Percentiles rank a stretch among this genome's conserved stretches.
Conservation (phyloP, 1,284 basidiomycete species). For the Ustilago shanxiensis region DNA sequence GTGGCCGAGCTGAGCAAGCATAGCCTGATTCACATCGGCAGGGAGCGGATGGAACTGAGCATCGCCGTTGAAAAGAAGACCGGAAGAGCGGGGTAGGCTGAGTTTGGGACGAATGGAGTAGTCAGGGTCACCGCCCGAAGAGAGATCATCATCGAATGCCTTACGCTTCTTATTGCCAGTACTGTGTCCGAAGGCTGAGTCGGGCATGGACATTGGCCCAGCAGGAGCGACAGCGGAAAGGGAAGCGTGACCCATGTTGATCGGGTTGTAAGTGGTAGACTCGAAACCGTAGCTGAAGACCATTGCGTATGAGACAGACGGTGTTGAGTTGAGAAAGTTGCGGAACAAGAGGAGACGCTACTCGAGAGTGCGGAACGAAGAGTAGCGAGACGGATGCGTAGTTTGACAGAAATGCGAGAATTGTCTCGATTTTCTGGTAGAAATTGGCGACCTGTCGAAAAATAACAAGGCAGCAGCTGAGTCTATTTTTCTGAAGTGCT, state of each 20-base stretch:
- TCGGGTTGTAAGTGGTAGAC: constrained; percentile 24
- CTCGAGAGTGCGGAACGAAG: neutral
- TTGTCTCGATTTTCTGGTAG: constrained; percentile 10
- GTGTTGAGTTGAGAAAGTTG: neutral
- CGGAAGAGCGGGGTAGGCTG: constrained; percentile 32
- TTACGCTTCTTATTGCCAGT: constrained; percentile 37
- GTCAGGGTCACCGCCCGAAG: constrained; percentile 6
- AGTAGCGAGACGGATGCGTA: constrained; percentile 28
- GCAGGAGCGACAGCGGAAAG: constrained; percentile 1
- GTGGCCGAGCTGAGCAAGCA: constrained; percentile 50
- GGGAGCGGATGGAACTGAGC: constrained; percentile 59
- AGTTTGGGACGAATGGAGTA: constrained; percentile 37
- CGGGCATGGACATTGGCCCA: neutral
- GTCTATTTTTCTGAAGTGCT: constrained; percentile 11
- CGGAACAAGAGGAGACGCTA: neutral
- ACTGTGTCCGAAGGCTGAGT: neutral
- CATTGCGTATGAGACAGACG: constrained; percentile 11
- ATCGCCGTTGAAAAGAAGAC: constrained; percentile 34
- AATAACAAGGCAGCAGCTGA: neutral
- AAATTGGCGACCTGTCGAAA: neutral
- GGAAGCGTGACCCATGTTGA: constrained; percentile 34
- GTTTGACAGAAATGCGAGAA: constrained; percentile 22
- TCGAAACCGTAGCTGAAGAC: constrained; percentile 40
- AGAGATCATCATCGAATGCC: constrained; percentile 37
- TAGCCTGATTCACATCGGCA: constrained; percentile 45